Conservation (phyloP, 163 green algal species). For the Chlamydomonas reinhardtii region DNA sequence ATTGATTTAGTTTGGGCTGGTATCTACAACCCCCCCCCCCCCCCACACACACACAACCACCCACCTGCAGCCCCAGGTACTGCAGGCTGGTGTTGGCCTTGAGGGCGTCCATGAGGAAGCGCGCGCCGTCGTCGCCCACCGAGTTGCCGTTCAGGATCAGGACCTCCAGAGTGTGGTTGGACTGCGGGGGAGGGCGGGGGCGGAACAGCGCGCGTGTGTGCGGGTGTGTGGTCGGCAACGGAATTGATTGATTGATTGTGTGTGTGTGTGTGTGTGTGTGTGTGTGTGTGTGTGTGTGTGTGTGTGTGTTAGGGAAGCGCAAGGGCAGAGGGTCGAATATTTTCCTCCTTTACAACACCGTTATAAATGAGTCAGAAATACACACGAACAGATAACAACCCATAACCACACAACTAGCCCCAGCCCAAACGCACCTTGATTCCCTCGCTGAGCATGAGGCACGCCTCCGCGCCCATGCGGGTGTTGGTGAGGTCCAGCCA, state of each 20-base stretch:
- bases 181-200: not conserved
- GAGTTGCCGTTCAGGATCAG: conserved; percentile 76
- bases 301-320: too few relatives aligned
- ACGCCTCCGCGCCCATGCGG: conserved; percentile 64
- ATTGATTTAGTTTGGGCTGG: too few relatives aligned
- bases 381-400: too few relatives aligned
- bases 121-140: conserved; percentile 73
- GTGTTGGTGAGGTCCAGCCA: conserved; percentile 75
- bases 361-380: too few relatives aligned
- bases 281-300: too few relatives aligned
- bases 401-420: too few relatives aligned
- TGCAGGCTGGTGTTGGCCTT: conserved; percentile 70
- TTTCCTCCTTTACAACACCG: too few relatives aligned
- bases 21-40: not conserved
- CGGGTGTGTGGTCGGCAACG: too few relatives aligned
- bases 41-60: not conserved
- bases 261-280: too few relatives aligned
- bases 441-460: conserved; percentile 71
- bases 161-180: conserved; percentile 29
- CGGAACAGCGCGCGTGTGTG: not conserved
- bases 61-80: conserved; percentile 73
- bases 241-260: too few relatives aligned
- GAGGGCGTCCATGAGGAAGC: conserved; percentile 74
- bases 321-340: too few relatives aligned
- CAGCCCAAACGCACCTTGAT: conserved; percentile 50